Percentiles rank a stretch among this genome's conserved stretches.
phyloP scores from a whole-genome alignment of 208 protist species.

The Kentomonas sorsogonicus region DNA sequence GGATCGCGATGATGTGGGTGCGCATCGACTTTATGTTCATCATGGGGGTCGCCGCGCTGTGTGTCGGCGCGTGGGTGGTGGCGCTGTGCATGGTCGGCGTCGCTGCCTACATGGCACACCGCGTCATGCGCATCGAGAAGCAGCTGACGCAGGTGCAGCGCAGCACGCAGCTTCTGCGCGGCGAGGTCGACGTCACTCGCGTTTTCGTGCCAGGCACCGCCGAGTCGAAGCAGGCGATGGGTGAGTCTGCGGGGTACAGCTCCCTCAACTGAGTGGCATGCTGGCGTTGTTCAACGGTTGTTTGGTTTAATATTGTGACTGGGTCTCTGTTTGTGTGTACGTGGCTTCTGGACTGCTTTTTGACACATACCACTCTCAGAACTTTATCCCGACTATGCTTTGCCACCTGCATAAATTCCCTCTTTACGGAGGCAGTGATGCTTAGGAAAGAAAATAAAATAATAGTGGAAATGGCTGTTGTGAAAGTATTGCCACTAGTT shows the following conservation, averaged over 20 bases:
- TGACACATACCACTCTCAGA: too few relatives aligned
- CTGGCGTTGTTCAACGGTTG: neutral
- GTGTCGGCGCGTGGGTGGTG: conserved; percentile 50
- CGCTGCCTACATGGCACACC: conserved; percentile 64
- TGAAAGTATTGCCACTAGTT: too few relatives aligned
- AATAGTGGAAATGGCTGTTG: too few relatives aligned
- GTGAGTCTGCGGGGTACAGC: conserved; percentile 34
- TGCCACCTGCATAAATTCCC: too few relatives aligned
- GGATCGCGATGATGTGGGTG: conserved; percentile 83
- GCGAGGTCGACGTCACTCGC: conserved; percentile 49
- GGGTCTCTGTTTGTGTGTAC: too few relatives aligned
- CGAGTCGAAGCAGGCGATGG: conserved; percentile 43
- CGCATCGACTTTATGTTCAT: conserved; percentile 73
- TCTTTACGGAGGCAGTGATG: too few relatives aligned
- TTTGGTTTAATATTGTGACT: too few relatives aligned
- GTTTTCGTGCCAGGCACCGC: conserved; percentile 46
- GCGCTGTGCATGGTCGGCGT: conserved; percentile 35
- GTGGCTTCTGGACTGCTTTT: too few relatives aligned
- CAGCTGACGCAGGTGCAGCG: conserved; percentile 35
- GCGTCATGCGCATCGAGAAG: conserved; percentile 71
- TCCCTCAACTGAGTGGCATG: conserved; percentile 11
- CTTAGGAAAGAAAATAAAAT: too few relatives aligned
- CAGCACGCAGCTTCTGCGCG: conserved; percentile 66
- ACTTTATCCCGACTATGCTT: too few relatives aligned
- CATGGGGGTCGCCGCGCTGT: conserved; percentile 53